Evolutionary conservation across 768 basidiomycete genomes (phyloP).

Genomic region (Cystoderma amianthinum): DNA sequence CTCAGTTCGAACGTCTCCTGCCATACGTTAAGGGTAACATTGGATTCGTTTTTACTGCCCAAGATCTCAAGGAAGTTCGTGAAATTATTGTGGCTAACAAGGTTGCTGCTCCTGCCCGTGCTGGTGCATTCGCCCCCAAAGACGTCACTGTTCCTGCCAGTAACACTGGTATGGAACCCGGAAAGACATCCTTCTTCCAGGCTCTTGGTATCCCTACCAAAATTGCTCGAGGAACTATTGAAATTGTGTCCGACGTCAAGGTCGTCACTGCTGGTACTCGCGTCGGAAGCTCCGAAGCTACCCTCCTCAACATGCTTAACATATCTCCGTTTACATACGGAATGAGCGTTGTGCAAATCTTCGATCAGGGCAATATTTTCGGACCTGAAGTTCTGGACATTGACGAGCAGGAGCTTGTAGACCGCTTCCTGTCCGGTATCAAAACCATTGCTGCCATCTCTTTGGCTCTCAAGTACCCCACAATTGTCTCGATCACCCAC

Average conservation of each 20-base stretch:
- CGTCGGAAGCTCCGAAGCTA: constrained; percentile 96
- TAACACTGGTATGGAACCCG: constrained; percentile 99
- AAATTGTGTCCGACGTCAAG: constrained; percentile 96
- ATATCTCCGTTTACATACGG: constrained; percentile 99
- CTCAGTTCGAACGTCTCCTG: constrained; percentile 94
- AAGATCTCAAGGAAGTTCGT: constrained; percentile 92
- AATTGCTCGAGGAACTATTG: constrained; percentile 99
- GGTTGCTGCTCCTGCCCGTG: constrained; percentile 97
- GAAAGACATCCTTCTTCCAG: constrained; percentile 99
- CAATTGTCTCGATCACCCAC: constrained; percentile 89
- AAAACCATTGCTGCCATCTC: constrained; percentile 96
- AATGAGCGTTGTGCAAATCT: constrained; percentile 97
- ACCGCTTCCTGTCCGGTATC: constrained; percentile 89
- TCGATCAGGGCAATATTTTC: constrained; percentile 90
- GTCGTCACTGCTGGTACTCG: constrained; percentile 89
- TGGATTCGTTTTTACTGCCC: constrained; percentile 94
- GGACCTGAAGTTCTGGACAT: constrained; percentile 86
- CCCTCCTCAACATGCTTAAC: constrained; percentile 98
- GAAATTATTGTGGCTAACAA: constrained; percentile 94
- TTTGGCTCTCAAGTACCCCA: constrained; percentile 93
- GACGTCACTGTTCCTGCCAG: constrained; percentile 90
- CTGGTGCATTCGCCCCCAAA: constrained; percentile 91
- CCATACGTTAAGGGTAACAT: constrained; percentile 97
- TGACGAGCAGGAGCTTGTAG: constrained; percentile 84
- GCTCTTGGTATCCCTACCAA: constrained; percentile 99